Base-by-base conservation (phyloP, 2,329 filamentous ascomycete genomes). In the Neofusicoccum umdonicola region DNA sequence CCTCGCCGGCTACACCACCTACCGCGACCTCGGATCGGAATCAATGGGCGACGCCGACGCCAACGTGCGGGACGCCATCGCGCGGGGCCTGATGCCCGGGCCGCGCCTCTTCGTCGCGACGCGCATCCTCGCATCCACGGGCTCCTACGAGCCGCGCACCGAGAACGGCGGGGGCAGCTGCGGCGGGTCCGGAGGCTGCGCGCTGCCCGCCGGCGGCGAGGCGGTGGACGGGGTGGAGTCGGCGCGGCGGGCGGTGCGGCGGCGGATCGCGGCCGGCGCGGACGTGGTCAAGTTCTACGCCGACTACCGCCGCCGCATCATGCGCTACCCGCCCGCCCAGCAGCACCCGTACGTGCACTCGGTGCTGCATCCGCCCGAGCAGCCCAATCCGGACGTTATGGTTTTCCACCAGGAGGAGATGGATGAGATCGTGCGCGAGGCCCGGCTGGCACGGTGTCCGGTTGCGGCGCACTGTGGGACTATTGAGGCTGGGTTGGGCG, bases 1-100 rank as follows among this genome's bases (percentile, higher is more conserved):
- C 9, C 73, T 83, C 19, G 83, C 85, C 0, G 86, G 85, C 6
- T 87, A 84, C 75, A 88, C 84, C 0, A 86, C 84, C 1, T 86
- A 85, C 71, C 78, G 84, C 9, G 84, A 87, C 70, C 77, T 86
- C 0, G 83, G 84, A 13, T 84, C 83, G 3, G 84, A 87, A 69
- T 79, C 80, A 0, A 77, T 85, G 66, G 75, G 78, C 34, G 79
- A 81, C 42, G 79, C 80, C 34, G 84, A 87, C 70, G 79, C 79
- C 44, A 80, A 80, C 62, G 72, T 87, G 3, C 79, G 84, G 9
- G 82, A 87, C 70, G 79, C 81, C 39, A 80, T 87, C 69, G 84
- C 84, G 66, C 81, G 84, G 6, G 84, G 83, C 4, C 69, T 87
- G 11, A 81, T 79, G 1, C 82, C 83, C 0, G 85, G 85, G 0